Evolutionary conservation across 441 rosid species (phyloP).

Genomic region (Pelargonium exstipulatum): DNA sequence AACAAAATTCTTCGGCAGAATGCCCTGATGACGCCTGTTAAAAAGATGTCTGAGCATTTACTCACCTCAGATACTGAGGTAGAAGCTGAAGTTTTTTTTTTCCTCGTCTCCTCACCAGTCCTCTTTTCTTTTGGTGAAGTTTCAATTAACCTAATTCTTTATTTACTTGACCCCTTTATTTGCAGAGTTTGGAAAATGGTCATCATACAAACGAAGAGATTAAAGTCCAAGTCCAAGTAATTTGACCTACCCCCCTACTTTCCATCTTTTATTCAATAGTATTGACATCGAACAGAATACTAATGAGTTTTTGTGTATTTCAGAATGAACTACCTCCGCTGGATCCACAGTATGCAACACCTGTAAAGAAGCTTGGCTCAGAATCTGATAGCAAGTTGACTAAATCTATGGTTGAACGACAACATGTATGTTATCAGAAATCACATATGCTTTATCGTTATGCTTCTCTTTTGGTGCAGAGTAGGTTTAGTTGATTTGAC

Average conservation of each 20-base stretch:
- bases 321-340: conserved; percentile 26
- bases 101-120: not conserved
- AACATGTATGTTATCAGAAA: conserved; percentile 56
- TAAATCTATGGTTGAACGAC: conserved; percentile 71
- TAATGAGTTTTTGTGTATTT: conserved; percentile 5
- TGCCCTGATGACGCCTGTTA: conserved; percentile 28
- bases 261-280: not conserved
- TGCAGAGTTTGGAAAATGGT: conserved; percentile 80
- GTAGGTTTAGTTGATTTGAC: conserved; percentile 19
- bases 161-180: not conserved
- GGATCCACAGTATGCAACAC: conserved; percentile 66
- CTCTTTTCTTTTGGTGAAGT: not conserved
- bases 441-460: not conserved
- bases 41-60: conserved; percentile 25
- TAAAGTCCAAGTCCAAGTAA: conserved; percentile 6
- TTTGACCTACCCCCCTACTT: not conserved
- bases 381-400: conserved; percentile 72
- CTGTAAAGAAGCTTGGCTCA: conserved; percentile 46
- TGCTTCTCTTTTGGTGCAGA: not conserved
- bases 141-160: not conserved
- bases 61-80: not conserved
- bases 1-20: conserved; percentile 59
- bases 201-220: conserved; percentile 44
- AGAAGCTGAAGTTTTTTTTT: not conserved
- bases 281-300: not conserved